Conservation (phyloP, 2,329 filamentous ascomycete species). For the Fusarium lateritium region DNA sequence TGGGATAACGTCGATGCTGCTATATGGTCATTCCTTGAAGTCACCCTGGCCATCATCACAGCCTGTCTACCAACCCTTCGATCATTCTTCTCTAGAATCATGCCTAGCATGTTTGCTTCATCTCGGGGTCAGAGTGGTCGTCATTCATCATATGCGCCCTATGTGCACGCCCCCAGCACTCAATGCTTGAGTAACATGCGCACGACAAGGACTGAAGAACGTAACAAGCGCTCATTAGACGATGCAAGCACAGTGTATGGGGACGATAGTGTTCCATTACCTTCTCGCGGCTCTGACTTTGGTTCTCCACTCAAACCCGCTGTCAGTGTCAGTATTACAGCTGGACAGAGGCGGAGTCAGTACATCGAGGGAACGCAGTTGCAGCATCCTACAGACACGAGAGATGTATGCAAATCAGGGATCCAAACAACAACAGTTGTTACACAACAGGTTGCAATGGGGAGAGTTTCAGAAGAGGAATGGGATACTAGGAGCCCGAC, state of each 20-base stretch:
- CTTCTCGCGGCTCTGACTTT: neutral
- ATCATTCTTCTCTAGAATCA: constrained; percentile 22
- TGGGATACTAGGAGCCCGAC: neutral
- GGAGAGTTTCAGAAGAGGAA: neutral
- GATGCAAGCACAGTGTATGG: constrained; percentile 1
- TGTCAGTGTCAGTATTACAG: constrained; percentile 8
- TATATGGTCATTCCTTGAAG: constrained; percentile 32
- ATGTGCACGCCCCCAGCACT: neutral
- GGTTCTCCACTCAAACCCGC: neutral
- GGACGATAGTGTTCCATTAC: neutral
- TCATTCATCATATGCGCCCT: constrained; percentile 3
- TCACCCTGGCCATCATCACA: constrained; percentile 19
- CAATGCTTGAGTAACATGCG: neutral
- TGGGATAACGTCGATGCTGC: constrained; percentile 35
- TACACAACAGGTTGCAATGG: neutral
- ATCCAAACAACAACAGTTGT: constrained; percentile 19
- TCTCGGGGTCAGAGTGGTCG: constrained; percentile 1
- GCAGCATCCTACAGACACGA: neutral
- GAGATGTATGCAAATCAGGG: neutral
- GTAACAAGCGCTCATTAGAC: neutral
- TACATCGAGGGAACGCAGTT: too few species aligned
- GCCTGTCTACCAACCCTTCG: constrained; percentile 26
- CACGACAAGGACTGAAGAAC: neutral
- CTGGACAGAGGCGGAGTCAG: neutral
- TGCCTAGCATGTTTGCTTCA: constrained; percentile 8